phyloP scores from a whole-genome alignment of 2,329 filamentous ascomycete genomes.

The Cladosporium colombiae region DNA sequence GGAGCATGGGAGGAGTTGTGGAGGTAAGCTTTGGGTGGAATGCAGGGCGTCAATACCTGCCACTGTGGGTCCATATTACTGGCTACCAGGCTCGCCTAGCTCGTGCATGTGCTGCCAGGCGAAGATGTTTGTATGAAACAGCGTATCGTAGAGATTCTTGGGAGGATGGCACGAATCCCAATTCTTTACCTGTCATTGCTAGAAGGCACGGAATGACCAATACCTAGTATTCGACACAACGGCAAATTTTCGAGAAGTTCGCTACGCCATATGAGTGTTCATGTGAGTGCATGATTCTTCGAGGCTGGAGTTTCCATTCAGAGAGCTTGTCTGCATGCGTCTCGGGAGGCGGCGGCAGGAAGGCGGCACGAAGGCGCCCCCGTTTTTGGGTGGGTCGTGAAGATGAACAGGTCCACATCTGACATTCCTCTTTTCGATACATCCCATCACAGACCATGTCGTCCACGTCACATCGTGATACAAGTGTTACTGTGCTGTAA shows the following conservation, averaged over 20 bases:
- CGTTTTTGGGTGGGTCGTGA: background rate
- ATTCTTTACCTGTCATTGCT: background rate
- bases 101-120: background rate
- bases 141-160: background rate
- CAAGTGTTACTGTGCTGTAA: conserved; percentile 5
- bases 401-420: background rate
- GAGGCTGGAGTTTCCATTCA: background rate
- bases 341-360: background rate
- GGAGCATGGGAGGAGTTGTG: background rate
- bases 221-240: background rate
- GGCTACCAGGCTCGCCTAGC: background rate
- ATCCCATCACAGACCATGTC: background rate
- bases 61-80: background rate
- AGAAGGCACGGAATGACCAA: background rate
- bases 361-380: background rate
- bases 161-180: background rate
- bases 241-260: background rate
- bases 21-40: conserved; percentile 11
- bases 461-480: background rate
- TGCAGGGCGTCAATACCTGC: background rate
- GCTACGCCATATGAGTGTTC: background rate
- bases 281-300: background rate
- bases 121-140: background rate
- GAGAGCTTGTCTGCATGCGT: background rate
- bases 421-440: background rate